Evolutionary conservation across 805 yeast species (phyloP).

Genomic region (Pichia gijzeniarum): DNA sequence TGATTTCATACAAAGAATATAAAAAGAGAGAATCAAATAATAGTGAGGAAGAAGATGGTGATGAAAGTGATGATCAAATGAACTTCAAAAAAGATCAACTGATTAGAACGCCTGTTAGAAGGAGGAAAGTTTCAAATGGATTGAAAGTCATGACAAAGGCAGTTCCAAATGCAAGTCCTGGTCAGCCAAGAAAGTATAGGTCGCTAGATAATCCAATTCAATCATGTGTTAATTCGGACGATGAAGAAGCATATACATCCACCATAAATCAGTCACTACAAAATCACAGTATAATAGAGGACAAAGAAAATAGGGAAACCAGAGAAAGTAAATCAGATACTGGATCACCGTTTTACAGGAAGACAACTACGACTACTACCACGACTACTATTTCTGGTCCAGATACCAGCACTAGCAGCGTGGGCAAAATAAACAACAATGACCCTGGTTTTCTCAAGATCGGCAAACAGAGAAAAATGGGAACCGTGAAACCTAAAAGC

Average conservation of each 20-base stretch:
- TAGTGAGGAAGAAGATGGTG: constrained; percentile 19
- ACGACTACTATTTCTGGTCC: constrained; percentile 34
- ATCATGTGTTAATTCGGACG: constrained; percentile 31
- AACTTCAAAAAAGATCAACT: constrained; percentile 25
- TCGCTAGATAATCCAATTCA: constrained; percentile 30
- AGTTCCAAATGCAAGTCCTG: constrained; percentile 90
- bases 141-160: constrained; percentile 56
- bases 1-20: constrained; percentile 56
- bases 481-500: constrained; percentile 16
- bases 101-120: constrained; percentile 69
- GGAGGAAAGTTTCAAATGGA: constrained; percentile 62
- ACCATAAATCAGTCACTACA: constrained; percentile 11
- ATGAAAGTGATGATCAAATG: constrained; percentile 23
- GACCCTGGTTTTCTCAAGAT: constrained; percentile 16
- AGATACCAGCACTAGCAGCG: constrained; percentile 7
- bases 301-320: constrained; percentile 17
- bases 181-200: constrained; percentile 81
- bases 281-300: constrained; percentile 13
- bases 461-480: constrained; percentile 25
- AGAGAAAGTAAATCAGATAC: constrained; percentile 17
- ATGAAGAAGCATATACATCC: constrained; percentile 27
- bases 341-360: constrained; percentile 35
- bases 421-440: constrained; percentile 4
- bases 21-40: constrained; percentile 37
- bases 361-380: constrained; percentile 45